A percentile compares a stretch with the other conserved stretches of the same genome.
These are phyloP conservation scores for Paecilomyces sp. DNA, from an alignment of 2,329 filamentous ascomycete genomes.

Conservation along the genomic window DNA sequence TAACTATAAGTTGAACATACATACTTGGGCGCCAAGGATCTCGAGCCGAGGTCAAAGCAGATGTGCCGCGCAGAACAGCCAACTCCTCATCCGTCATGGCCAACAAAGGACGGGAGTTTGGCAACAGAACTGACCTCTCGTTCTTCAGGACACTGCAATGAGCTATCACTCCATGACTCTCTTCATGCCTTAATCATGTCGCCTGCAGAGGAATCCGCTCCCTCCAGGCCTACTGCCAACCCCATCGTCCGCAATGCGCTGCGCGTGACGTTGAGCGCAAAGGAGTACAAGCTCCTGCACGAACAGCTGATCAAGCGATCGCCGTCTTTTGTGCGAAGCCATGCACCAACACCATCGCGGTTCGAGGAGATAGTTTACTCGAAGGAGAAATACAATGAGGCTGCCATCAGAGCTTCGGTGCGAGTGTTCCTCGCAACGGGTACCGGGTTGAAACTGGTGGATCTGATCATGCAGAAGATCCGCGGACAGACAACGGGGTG, in stretches of 20 bases:
- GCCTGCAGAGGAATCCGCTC: conserved; percentile 7
- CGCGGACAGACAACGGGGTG: conserved; percentile 16
- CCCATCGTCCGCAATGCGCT: conserved; percentile 77
- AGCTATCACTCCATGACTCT: neutral
- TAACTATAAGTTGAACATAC: neutral
- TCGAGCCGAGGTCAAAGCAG: neutral
- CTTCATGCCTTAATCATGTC: conserved; percentile 15
- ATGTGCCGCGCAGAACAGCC: neutral
- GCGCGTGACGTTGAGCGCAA: conserved; percentile 73
- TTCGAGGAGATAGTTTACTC: conserved; percentile 46
- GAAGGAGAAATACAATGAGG: conserved; percentile 61
- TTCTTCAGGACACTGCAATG: neutral
- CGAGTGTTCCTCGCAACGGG: conserved; percentile 62
- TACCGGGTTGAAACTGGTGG: conserved; percentile 57
- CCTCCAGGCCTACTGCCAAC: conserved; percentile 37
- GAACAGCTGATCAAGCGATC: conserved; percentile 74
- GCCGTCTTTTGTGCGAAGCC: conserved; percentile 48
- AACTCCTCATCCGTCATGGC: neutral
- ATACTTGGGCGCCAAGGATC: neutral
- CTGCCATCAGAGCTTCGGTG: conserved; percentile 62
- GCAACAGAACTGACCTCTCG: neutral
- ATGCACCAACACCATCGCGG: conserved; percentile 41
- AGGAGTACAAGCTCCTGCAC: conserved; percentile 80
- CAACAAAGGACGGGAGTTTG: neutral
- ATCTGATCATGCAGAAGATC: conserved; percentile 35